Base-by-base conservation (phyloP, 768 basidiomycete genomes). In the Calvatia gigantea region DNA sequence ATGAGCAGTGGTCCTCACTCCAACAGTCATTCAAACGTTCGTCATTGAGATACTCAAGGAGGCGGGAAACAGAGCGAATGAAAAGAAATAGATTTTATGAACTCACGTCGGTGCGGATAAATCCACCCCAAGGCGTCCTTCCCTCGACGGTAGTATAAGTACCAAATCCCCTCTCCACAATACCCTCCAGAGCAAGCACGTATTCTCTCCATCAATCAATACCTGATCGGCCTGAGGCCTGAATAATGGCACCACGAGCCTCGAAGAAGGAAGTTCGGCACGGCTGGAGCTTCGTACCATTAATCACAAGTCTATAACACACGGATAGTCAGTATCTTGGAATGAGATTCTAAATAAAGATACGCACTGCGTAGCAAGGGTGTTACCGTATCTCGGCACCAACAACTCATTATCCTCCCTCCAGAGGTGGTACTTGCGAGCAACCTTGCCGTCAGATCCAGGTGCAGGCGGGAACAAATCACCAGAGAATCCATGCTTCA, bases 241-340 rank as follows among this genome's bases (percentile, higher is more conserved):
- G 86, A 60, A 96, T 83, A 68, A 96, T 94, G 14, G 93, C 91
- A 68, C 88, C 86, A 57, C 94, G 85, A 15, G 94, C 89, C 54
- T 94, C 86, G 64, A 94, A 90, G 86, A 96, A 95, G 43, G 77
- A 80, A 17, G 96, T 96, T 25, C 87, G 80, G 74, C 96, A 99
- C 2, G 87, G 84, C 67, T 98, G 95, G 41, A 97, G 75, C 80
- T 98, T 98, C 94, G 98, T 96, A 8, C 80, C 94, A 67, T 88
- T 86, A 27, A 98, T 52, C 39, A 97, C 87, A 41, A 98, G 85
- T 68, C 84, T 83, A 47, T 19, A 21, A 6, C 8, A 32, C n/a
- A 21, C 6, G 8, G 19, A 42, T 37, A 23, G 21, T 46, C 52
- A 47, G 27, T 12, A 12, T 9, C 8, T 5, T 4, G 25, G 25